Percentiles rank a stretch among this genome's conserved stretches.
Evolutionary conservation across 2,329 filamentous ascomycete species (phyloP).

Genomic region (Fusarium newnesense): DNA sequence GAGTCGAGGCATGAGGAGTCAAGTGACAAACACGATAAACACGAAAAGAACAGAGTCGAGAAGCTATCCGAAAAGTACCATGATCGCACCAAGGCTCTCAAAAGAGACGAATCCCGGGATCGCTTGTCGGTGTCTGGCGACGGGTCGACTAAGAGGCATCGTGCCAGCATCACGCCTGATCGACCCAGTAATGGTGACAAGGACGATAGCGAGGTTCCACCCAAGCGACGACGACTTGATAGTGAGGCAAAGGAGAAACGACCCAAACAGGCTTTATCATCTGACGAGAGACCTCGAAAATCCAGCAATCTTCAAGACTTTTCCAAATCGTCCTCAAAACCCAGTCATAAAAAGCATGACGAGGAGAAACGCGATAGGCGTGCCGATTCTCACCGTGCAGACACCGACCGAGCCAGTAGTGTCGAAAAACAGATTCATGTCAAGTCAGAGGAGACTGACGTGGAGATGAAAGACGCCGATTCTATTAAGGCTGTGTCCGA

Average conservation of each 20-base stretch:
- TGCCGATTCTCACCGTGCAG: conserved; percentile 55
- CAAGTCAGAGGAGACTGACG: conserved; percentile 66
- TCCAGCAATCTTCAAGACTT: conserved; percentile 55
- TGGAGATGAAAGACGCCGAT: conserved; percentile 65
- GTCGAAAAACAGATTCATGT: conserved; percentile 64
- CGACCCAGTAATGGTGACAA: conserved; percentile 62
- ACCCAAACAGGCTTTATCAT: conserved; percentile 54
- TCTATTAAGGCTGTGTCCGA: conserved; percentile 43
- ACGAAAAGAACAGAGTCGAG: conserved; percentile 56
- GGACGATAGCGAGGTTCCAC: conserved; percentile 61
- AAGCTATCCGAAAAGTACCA: conserved; percentile 65
- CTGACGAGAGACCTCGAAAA: conserved; percentile 60
- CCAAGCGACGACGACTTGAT: conserved; percentile 69
- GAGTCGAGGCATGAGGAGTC: conserved; percentile 61
- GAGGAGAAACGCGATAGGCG: conserved; percentile 53
- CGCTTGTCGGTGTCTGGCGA: conserved; percentile 62
- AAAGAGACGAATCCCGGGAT: conserved; percentile 70
- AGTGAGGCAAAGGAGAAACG: conserved; percentile 62
- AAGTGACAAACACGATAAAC: conserved; percentile 55
- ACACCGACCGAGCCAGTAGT: conserved; percentile 53
- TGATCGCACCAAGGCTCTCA: conserved; percentile 69
- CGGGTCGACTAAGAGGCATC: conserved; percentile 65
- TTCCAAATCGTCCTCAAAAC: conserved; percentile 49
- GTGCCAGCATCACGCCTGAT: conserved; percentile 69
- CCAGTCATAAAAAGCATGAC: conserved; percentile 53